Base-by-base conservation (phyloP, 2,329 filamentous ascomycete species). In the Phaeosphaeria sp. region DNA sequence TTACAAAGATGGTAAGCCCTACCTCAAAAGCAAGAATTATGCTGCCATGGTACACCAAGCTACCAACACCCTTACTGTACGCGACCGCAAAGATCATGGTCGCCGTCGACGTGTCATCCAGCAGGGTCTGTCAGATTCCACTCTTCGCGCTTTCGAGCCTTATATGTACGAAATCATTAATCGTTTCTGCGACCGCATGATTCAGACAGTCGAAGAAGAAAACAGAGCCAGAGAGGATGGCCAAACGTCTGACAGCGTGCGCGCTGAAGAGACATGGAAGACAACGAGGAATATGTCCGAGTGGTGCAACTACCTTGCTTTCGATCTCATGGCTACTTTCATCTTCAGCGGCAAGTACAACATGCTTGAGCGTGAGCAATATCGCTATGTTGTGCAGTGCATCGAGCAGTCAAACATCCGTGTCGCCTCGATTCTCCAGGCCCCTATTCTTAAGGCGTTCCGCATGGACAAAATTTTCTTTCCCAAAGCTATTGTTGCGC, bases 271-370 rank as follows among this genome's bases (percentile, higher is more conserved):
- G 3, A 33, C 6, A 21, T 33, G 42, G 25, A 33, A 30, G 7
- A 7, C 40, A 6, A 21, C 76, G 15, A 62, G 73, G 40, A 76
- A 83, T 52, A 78, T 83, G 71, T 71, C 74, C 5, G 62, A 73
- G 20, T 77, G 74, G 67, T 60, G 68, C 74, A 58, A 75, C 53
- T 80, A 73, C 30, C 47, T 61, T 17, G 25, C 53, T 1, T 61
- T 61, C 36, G 61, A 61, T 36, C 40, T 61, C 7, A 61, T 61
- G 61, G 30, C 50, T 15, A 46, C 43, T 13, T 36, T 65, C 15
- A 48, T 59, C 15, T 62, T 65, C 43, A 68, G 72, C n/a, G 69
- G 73, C 46, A 56, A 71, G 25, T 77, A 79, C 61, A 63, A 69
- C 46, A 68, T 75, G 69, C 69, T 79, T 17, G 65, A 71, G 42